Conservation (phyloP, 306 rosid species). For the Glycine tomentella region DNA sequence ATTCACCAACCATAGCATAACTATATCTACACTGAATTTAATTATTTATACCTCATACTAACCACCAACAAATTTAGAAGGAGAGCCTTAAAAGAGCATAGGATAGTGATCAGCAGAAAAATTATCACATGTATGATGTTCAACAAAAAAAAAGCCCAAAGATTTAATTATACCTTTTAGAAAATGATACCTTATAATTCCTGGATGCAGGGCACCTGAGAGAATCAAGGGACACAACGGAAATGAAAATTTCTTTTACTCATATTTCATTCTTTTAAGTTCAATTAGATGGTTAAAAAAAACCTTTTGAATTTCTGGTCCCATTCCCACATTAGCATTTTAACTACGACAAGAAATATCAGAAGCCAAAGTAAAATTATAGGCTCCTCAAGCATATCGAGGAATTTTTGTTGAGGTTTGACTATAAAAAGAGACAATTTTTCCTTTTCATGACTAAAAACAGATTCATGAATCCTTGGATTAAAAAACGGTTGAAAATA, state of each 20-base stretch:
- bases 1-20: constrained; percentile 22
- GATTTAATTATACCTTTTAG: constrained; percentile 10
- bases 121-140: constrained; percentile 67
- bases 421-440: no score
- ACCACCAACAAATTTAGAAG: constrained; percentile 77
- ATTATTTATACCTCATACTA: constrained; percentile 64
- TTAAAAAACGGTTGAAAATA: no score
- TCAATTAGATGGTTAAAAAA: no score
- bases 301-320: no score
- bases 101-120: constrained; percentile 91
- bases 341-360: no score
- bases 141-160: not conserved
- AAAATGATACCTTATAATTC: constrained; percentile 79
- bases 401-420: no score
- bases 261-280: not conserved
- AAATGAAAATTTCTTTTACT: constrained; percentile 38
- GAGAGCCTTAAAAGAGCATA: constrained; percentile 91
- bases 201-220: constrained; percentile 99
- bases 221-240: constrained; percentile 39
- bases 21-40: constrained; percentile 26
- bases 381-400: no score
- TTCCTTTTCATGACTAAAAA: no score
- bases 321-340: no score
- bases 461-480: no score
- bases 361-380: no score